A percentile compares a stretch with the other conserved stretches of the same genome.
Evolutionary conservation across 306 rosid species (phyloP).

Genomic region (Glycyrrhiza uralensis): DNA sequence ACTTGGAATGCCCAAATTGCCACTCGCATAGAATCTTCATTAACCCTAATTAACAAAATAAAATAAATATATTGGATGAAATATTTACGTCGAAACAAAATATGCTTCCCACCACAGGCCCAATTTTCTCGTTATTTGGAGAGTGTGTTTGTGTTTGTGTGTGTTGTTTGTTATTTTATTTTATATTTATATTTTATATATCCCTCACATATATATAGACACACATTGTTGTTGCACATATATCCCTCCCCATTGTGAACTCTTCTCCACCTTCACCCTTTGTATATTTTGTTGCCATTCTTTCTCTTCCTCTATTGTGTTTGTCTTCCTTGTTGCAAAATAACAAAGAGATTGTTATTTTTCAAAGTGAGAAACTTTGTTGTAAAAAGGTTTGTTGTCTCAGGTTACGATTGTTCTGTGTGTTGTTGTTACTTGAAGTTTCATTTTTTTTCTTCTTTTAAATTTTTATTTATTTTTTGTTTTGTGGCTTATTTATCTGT

Average conservation of each 20-base stretch:
- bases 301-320: not conserved
- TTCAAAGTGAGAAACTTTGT: conserved; percentile 21
- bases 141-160: conserved; percentile 3
- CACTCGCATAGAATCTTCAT: not conserved
- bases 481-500: conserved; percentile 9
- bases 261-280: conserved; percentile 22
- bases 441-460: not conserved
- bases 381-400: conserved; percentile 29
- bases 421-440: conserved; percentile 7
- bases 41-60: conserved; percentile 35
- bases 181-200: too few species aligned
- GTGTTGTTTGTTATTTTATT: conserved; percentile 1
- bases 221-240: not conserved
- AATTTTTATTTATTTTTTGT: not conserved
- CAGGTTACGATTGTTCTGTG: conserved; percentile 24
- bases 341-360: not conserved
- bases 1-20: not conserved
- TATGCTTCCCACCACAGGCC: conserved; percentile 9
- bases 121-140: conserved; percentile 11
- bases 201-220: conserved; percentile 13
- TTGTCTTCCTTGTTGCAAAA: conserved; percentile 23
- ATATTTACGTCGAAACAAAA: not conserved
- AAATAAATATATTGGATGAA: not conserved
- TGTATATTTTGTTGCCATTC: conserved; percentile 7
- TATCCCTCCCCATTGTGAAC: conserved; percentile 28